A percentile compares a stretch with the other conserved stretches of the same genome.
phyloP scores from a whole-genome alignment of 208 protist genomes.

The Phytomonas sp. region DNA sequence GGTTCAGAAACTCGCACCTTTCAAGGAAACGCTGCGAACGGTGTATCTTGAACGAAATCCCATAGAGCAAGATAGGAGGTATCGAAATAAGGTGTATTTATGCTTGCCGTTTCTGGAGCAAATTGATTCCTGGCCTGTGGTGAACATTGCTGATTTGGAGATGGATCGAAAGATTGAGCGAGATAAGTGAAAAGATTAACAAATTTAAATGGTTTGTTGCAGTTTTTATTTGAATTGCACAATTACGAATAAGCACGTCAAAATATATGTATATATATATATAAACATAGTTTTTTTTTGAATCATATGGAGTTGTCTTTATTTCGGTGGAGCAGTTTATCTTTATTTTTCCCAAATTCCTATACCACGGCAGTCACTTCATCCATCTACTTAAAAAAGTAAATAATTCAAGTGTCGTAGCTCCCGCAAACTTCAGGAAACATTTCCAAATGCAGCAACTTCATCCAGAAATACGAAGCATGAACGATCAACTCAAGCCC shows the following conservation, averaged over 20 bases:
- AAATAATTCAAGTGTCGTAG: not conserved
- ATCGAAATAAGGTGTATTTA: slow-evolving; percentile 84
- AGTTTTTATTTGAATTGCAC: slow-evolving; percentile 2
- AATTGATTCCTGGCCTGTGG: slow-evolving; percentile 85
- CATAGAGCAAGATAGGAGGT: slow-evolving; percentile 83
- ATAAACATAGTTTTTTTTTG: too few relatives aligned
- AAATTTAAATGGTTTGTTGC: not conserved
- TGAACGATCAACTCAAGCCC: slow-evolving; percentile 67
- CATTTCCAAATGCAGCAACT: slow-evolving; percentile 45
- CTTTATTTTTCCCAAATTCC: not conserved
- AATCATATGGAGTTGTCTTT: not conserved
- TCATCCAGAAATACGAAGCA: slow-evolving; percentile 69
- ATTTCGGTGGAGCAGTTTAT: not conserved
- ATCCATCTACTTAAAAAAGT: not conserved
- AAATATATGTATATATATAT: slow-evolving; percentile 7
- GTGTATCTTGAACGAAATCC: slow-evolving; percentile 89
- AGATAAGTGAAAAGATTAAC: not conserved
- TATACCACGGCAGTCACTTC: not conserved
- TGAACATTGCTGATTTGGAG: slow-evolving; percentile 79
- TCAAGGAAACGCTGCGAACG: slow-evolving; percentile 57
- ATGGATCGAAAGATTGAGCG: slow-evolving; percentile 67
- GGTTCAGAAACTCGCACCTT: slow-evolving; percentile 58
- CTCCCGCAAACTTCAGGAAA: not conserved
- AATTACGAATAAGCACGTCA: not conserved
- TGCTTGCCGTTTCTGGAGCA: slow-evolving; percentile 73